phyloP scores from a whole-genome alignment of 2,329 filamentous ascomycete species.

The Ophiocordyceps camponoti-leonardi region DNA sequence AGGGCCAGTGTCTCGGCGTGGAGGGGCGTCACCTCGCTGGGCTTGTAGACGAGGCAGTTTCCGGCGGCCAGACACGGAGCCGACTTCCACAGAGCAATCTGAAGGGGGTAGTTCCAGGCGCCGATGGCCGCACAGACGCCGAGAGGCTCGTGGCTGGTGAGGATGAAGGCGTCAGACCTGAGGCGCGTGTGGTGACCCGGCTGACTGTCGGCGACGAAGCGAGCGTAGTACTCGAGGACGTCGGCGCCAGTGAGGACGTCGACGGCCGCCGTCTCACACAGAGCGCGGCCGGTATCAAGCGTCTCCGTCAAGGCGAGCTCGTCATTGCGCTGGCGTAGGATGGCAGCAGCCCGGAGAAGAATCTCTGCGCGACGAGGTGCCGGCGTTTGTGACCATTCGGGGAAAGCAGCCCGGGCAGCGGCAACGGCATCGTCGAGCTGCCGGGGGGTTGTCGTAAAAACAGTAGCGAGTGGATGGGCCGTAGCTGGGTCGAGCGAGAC shows the following conservation, averaged over 20 bases:
- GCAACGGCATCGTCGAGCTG: constrained; percentile 57
- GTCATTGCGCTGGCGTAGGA: constrained; percentile 64
- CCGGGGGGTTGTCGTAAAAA: constrained; percentile 49
- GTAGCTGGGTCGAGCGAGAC: constrained; percentile 60
- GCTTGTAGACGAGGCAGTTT: constrained; percentile 85
- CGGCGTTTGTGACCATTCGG: constrained; percentile 58
- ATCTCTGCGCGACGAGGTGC: constrained; percentile 60
- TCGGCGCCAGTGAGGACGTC: constrained; percentile 73
- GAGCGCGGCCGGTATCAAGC: constrained; percentile 73
- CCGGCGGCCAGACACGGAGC: constrained; percentile 72
- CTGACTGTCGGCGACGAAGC: constrained; percentile 59
- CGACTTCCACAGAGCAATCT: constrained; percentile 82
- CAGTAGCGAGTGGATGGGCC: constrained; percentile 47
- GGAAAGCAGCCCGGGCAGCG: constrained; percentile 56
- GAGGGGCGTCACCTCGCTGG: constrained; percentile 74
- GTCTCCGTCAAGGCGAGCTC: constrained; percentile 66
- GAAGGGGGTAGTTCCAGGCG: constrained; percentile 85
- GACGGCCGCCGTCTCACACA: constrained; percentile 67
- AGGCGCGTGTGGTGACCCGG: constrained; percentile 67
- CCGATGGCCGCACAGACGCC: constrained; percentile 79
- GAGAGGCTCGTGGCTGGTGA: constrained; percentile 65
- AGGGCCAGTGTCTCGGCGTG: constrained; percentile 61
- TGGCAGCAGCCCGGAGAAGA: constrained; percentile 55
- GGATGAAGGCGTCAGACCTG: constrained; percentile 62
- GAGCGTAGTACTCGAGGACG: constrained; percentile 74